Base-by-base conservation (phyloP, 83 land plant genomes). In the Picea abies region DNA sequence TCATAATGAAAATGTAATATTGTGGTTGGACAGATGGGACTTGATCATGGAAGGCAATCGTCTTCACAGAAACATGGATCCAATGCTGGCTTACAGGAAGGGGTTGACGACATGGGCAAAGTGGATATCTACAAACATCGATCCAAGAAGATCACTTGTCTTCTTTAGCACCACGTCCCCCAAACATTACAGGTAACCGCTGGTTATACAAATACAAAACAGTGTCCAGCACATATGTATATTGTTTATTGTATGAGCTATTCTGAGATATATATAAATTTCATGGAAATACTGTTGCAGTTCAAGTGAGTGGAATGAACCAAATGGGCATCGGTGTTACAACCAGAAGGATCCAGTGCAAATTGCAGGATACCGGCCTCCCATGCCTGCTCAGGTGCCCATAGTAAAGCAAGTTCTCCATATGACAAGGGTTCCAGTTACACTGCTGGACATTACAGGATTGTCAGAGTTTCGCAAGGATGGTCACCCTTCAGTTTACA, bases 101-200 rank as follows among this genome's bases (percentile, higher is more conserved):
- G 94, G 88, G 60, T 63, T 94, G 76, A 92, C 29, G 23, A 90
- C 94, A 3, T 94, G 96, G 94, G 91, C 93, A 1, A 80, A 67
- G 7, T 92, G 94, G 94, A 84, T 85, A 1, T 88, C 90, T 17
- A 12, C 76, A 11, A 84, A 88, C 61, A 44, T 92, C 90, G 94
- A 82, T 63, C 64, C 25, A 10, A 32, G 58, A 9, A 73, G 44
- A 78, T 73, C 84, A 0, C 3, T 4, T 4, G 79, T 82, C 22
- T 66, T 82, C 69, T 73, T 75, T 47, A 79, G 71, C 20, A 17
- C 49, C 52, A 64, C 66, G 32, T 80, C 82, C 71, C 82, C 82
- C 9, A 63, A 62, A 62, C 82, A 80, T 41, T 73, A 73, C 77
- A 73, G 77, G 77, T 73, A 65, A 44, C 14, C 47, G 16, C 47